phyloP scores from a whole-genome alignment of 495 filamentous ascomycete genomes.

The Hypoxylon subgilvum region DNA sequence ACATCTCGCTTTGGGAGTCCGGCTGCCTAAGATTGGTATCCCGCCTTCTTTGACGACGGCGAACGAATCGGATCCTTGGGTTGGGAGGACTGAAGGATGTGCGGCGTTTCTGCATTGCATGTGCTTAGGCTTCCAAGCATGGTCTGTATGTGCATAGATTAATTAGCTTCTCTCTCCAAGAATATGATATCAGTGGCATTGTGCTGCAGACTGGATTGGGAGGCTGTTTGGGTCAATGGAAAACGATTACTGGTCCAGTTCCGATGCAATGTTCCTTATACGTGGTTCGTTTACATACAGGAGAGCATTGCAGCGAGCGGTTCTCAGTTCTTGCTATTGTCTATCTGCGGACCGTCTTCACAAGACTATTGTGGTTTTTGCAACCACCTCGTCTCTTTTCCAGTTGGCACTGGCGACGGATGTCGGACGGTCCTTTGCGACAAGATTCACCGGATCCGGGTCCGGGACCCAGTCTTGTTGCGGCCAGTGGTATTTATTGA shows the following conservation, averaged over 20 bases:
- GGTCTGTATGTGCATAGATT: too few species aligned
- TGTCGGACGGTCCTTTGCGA: too few species aligned
- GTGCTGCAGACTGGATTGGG: conserved; percentile 1
- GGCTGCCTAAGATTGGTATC: conserved; percentile 13
- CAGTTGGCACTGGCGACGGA: too few species aligned
- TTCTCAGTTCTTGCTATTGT: too few species aligned
- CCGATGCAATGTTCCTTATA: neutral
- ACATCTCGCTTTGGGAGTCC: conserved; percentile 1
- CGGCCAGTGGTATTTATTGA: too few species aligned
- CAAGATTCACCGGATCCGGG: too few species aligned
- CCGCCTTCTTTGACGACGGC: neutral
- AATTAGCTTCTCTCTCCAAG: neutral
- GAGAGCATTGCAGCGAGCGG: too few species aligned
- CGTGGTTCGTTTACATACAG: neutral
- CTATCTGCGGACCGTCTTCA: too few species aligned
- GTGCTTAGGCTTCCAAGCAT: too few species aligned
- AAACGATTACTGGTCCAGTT: conserved; percentile 1
- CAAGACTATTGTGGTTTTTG: too few species aligned
- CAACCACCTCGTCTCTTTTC: too few species aligned
- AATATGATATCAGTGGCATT: conserved; percentile 13
- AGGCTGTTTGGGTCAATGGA: conserved; percentile 4
- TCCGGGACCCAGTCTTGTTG: too few species aligned
- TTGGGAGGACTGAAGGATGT: neutral
- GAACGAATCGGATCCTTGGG: conserved; percentile 18
- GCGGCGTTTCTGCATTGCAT: conserved; percentile 25